phyloP scores from a whole-genome alignment of 345 rosid genomes.

The Lumnitzera racemosa region DNA sequence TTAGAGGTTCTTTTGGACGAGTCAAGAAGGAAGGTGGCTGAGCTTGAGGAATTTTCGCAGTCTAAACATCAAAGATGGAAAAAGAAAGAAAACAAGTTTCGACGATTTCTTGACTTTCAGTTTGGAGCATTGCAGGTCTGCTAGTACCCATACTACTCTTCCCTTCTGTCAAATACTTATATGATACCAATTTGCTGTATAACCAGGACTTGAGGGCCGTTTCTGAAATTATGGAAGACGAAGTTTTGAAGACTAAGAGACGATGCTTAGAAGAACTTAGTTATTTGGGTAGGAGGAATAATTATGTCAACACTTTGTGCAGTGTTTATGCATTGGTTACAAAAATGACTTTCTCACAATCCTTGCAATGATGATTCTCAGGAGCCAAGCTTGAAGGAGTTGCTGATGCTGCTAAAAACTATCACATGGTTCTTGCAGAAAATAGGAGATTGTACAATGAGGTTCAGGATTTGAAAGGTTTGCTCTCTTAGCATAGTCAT shows the following conservation, averaged over 20 bases:
- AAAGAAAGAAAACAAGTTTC: constrained; percentile 52
- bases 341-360: constrained; percentile 1
- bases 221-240: constrained; percentile 56
- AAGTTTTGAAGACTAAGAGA: constrained; percentile 51
- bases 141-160: constrained; percentile 6
- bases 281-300: constrained; percentile 43
- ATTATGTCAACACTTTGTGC: too few species aligned
- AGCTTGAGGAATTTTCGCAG: constrained; percentile 65
- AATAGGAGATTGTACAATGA: constrained; percentile 84
- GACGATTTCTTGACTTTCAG: constrained; percentile 47
- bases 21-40: constrained; percentile 58
- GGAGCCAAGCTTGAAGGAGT: constrained; percentile 78
- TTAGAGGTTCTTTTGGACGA: constrained; percentile 39
- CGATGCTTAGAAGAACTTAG: constrained; percentile 54
- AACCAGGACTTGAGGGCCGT: constrained; percentile 61
- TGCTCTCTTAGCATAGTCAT: constrained; percentile 7
- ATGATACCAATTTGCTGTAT: constrained; percentile 3
- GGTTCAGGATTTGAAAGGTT: constrained; percentile 97
- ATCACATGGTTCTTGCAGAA: constrained; percentile 73
- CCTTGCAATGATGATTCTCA: constrained; percentile 14
- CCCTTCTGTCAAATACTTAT: constrained; percentile 6
- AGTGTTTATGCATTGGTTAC: background rate
- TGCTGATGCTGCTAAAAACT: constrained; percentile 76
- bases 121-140: constrained; percentile 61
- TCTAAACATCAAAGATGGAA: constrained; percentile 65